Evolutionary conservation across 116 monocot species (phyloP), one percentile per base, ranked within the genome.

Genomic region (Papilionanthe hybrid): DNA sequence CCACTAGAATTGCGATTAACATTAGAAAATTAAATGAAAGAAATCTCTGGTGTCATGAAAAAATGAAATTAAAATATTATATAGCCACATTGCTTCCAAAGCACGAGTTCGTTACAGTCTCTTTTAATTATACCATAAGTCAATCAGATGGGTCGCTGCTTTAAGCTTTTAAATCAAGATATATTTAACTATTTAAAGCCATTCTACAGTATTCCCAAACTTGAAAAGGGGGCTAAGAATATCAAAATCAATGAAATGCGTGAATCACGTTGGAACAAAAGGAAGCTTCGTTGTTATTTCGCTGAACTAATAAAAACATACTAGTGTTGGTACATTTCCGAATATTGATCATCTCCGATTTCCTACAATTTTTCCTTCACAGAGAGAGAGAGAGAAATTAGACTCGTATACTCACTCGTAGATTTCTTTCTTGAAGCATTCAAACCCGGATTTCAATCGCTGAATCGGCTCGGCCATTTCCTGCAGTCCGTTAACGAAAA

Each of bases 341-440:
- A 53, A 15, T 53, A 53, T 18, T 4, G 53, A 53, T 53, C 53
- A 53, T 53, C 4, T 53, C 53, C 53, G 53, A 53, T 53, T 53
- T 53, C 53, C 17, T 13, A 15, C 17, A 53, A 15, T 15, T 15
- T 53, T 15, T 53, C 17, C 53, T 0, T 63, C 0, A 47, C 6
- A 25, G 15, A 9, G 27, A 71, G 71, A 9, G 27, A 71, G 71
- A 71, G 50, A 0, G 7, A 81, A n/a, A 49, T 48, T 12, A 0
- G 66, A 17, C 19, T 0, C 19, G 66, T 17, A 47, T 19, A 80
- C 87, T 79, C 75, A 95, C 95, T 88, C 88, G 88, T 89, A 93
- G 78, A 90, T 23, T 77, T 95, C 91, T 30, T 57, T 84, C 91
- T 95, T 95, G 91, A 95, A 95, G 49, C 84, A 45, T 20, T 81